These are phyloP conservation scores for Chlamydomonas eustigma DNA, from an alignment of 139 green algal genomes.

Conservation along the genomic window DNA sequence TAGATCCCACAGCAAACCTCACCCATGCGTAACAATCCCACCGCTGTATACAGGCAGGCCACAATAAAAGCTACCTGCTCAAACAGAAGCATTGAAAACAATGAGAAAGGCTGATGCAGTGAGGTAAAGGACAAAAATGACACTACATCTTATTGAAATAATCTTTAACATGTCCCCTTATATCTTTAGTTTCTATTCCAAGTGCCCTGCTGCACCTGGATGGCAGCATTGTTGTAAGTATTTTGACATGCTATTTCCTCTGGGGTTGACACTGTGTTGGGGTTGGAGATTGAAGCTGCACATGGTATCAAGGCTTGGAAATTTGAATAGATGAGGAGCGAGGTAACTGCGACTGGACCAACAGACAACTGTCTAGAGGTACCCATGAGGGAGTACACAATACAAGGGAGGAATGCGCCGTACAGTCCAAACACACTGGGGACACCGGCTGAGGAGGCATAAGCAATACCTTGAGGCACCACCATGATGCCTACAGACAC, in stretches of 20 bases:
- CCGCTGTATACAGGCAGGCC: constrained; percentile 60
- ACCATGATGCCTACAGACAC: constrained; percentile 75
- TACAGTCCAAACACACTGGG: constrained; percentile 84
- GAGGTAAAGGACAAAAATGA: too few species aligned
- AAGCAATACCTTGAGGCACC: constrained; percentile 64
- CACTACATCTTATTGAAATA: too few species aligned
- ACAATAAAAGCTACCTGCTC: constrained; percentile 61
- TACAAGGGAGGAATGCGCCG: constrained; percentile 71
- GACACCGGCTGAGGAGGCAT: constrained; percentile 67
- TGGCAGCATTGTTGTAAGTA: constrained; percentile 22
- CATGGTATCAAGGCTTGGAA: constrained; percentile 23
- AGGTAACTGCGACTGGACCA: constrained; percentile 31
- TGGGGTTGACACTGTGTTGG: constrained; percentile 14
- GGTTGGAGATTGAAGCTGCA: constrained; percentile 18
- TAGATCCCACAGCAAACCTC: too few species aligned
- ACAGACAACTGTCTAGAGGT: constrained; percentile 35
- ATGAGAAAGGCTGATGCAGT: too few species aligned
- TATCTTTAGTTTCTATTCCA: too few species aligned
- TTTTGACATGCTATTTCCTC: constrained; percentile 20
- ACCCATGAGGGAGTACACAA: constrained; percentile 74
- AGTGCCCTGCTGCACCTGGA: too few species aligned
- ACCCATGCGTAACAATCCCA: constrained; percentile 76
- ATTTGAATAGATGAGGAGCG: constrained; percentile 23
- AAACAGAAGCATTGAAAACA: too few species aligned
- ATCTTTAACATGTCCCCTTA: too few species aligned